Base-by-base conservation (phyloP, 768 basidiomycete species). In the Suillus placidus region DNA sequence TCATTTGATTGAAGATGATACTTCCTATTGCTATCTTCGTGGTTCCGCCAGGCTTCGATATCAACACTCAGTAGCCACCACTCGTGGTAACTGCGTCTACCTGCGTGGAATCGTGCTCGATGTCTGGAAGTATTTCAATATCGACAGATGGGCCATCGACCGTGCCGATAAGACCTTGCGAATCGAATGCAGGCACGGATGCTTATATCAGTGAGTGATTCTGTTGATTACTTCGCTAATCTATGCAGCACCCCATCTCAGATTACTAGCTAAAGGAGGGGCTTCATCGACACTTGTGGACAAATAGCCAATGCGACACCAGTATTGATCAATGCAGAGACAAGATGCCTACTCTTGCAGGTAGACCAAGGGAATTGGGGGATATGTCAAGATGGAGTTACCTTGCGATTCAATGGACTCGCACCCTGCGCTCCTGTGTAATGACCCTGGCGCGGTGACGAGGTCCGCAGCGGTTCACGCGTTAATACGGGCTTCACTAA, bases 21-120 rank as follows among this genome's bases (percentile, higher is more conserved):
- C 47, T 32, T 54, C 13, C 43, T 40, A 30, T 32, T 51, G 26
- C 26, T 26, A 32, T 14, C 32, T 30, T 37, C 32, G 37, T n/a
- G 4, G 30, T 35, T 37, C 10, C 26, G 9, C 14, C 35, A 52
- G 12, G 34, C 78, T 35, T 73, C 71, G 63, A 78, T 72, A 68
- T 78, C 80, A 62, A 78, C 72, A 67, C 77, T 80, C 62, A 83
- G 77, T 62, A 84, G 68, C 84, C 84, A 20, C 84, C 85, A 32
- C 68, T 67, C 60, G 77, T 74, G 20, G 82, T 84, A n/a, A 89
- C 87, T 62, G 87, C 67, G 65, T 89, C 88, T 30, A 76, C 77
- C 23, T 77, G 70, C 12, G 68, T 68, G 1, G 65, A 42, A n/a
- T 63, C n/a, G 7, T 62, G 20, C 32, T 62, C 8, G 37, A 45